Evolutionary conservation across 2,329 filamentous ascomycete species (phyloP).

Genomic region (Alternaria brassicae): DNA sequence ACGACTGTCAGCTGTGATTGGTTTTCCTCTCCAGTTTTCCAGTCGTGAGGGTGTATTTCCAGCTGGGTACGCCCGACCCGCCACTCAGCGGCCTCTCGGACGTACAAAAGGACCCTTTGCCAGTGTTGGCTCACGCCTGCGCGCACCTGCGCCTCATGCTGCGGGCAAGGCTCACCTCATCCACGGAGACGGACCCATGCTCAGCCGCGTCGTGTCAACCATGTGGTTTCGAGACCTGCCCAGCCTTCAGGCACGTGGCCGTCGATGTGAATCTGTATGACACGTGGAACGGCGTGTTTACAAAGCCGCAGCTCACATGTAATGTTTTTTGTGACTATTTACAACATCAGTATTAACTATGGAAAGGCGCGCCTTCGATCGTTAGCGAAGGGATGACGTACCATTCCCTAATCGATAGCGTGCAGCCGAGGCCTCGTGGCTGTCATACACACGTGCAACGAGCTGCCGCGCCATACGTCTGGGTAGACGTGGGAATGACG

Average conservation of each 20-base stretch:
- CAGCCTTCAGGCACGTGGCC: neutral
- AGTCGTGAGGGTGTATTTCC: slow-evolving; percentile 6
- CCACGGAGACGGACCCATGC: slow-evolving; percentile 12
- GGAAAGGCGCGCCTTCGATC: neutral
- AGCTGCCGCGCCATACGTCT: slow-evolving; percentile 7
- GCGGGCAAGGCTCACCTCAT: slow-evolving; percentile 18
- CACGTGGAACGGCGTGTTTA: neutral
- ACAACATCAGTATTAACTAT: slow-evolving; percentile 1
- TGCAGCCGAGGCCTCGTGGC: neutral
- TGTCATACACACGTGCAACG: slow-evolving; percentile 3
- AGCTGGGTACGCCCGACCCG: slow-evolving; percentile 3
- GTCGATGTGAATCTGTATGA: neutral
- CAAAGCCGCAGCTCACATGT: neutral
- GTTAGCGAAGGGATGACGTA: slow-evolving; percentile 19
- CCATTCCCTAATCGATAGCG: slow-evolving; percentile 15
- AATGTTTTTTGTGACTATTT: neutral
- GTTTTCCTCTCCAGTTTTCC: slow-evolving; percentile 5
- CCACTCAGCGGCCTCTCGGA: slow-evolving; percentile 4
- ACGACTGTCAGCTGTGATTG: slow-evolving; percentile 11
- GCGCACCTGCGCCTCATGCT: slow-evolving; percentile 22
- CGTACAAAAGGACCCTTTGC: slow-evolving; percentile 8
- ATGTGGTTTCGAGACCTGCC: slow-evolving; percentile 4
- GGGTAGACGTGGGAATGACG: neutral
- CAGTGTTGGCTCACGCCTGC: slow-evolving; percentile 5
- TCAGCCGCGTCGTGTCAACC: slow-evolving; percentile 12